A percentile compares a stretch with the other conserved stretches of the same genome.
Conservation (phyloP, 768 basidiomycete genomes). For the Exidia glandulosa region DNA sequence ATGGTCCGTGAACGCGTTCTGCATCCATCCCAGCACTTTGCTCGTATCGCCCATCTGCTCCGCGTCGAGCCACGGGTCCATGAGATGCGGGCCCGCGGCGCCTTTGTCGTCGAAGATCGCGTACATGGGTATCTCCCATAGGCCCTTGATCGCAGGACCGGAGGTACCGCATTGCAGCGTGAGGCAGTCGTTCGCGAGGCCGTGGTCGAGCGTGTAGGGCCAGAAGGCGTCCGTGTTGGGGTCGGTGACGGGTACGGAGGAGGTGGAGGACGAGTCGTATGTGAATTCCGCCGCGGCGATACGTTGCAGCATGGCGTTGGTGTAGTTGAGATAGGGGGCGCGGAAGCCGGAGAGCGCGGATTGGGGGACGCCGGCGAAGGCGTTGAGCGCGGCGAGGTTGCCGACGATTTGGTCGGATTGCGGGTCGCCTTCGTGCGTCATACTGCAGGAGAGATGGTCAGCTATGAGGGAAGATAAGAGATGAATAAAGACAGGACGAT, state of each 20-base stretch:
- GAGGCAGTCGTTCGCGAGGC: constrained; percentile 70
- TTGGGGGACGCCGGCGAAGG: constrained; percentile 67
- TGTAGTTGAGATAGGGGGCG: constrained; percentile 63
- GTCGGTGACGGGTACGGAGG: constrained; percentile 56
- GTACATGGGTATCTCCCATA: constrained; percentile 85
- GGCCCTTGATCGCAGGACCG: constrained; percentile 55
- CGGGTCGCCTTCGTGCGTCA: constrained; percentile 66
- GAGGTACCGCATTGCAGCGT: constrained; percentile 18
- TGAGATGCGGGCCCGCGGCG: constrained; percentile 48
- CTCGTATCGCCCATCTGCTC: constrained; percentile 37
- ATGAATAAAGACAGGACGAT: no score
- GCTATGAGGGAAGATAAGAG: not conserved
- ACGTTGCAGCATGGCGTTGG: constrained; percentile 45
- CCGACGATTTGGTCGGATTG: constrained; percentile 59
- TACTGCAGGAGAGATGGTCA: constrained; percentile 28
- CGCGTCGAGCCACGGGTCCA: constrained; percentile 76
- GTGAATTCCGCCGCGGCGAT: constrained; percentile 48
- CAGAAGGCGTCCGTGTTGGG: constrained; percentile 63
- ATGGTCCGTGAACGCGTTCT: constrained; percentile 62
- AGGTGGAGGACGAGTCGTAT: constrained; percentile 56
- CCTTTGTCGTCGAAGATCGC: constrained; percentile 57
- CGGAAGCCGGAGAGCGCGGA: constrained; percentile 59
- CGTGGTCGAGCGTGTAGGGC: constrained; percentile 75
- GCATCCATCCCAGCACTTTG: constrained; percentile 61
- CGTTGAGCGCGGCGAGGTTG: constrained; percentile 68